Base-by-base conservation (phyloP, 2,329 filamentous ascomycete genomes). In the Pyricularia sp. region DNA sequence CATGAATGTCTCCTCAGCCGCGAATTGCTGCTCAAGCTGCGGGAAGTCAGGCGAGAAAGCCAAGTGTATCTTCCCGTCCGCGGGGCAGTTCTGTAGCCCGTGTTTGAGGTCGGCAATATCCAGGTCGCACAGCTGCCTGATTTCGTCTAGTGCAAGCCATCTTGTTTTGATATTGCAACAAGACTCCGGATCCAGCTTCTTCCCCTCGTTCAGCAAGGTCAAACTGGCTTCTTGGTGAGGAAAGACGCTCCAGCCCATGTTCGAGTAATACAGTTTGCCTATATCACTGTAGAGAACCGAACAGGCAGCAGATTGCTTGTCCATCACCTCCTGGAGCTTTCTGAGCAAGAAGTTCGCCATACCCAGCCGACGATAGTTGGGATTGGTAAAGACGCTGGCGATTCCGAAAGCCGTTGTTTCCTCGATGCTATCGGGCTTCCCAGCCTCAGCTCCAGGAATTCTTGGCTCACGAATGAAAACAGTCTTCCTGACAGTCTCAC, bases 201-300 rank as follows among this genome's bases (percentile, higher is more conserved):
- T 30, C 23, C 61, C 61, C 31, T 33, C 26, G n/a, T 58, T 59
- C 65, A 75, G 69, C 50, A 79, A 70, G 55, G 72, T 71, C 64
- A 81, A 73, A 14, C 77, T 77, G 1, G 78, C 73, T 69, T 80
- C 76, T 2, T 72, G 72, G 1, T 76, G 77, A 5, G 75, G 72
- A 66, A 76, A 74, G 2, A 76, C 73, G 25, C 72, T 69, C 79
- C 76, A 81, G 42, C 79, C 79, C 9, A 80, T 71, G 20, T 71
- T 71, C 42, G 74, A 70, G 68, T 78, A 80, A 70, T 78, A 76
- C 4, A 72, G 70, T n/a, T 74, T 72, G 42, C 76, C 73, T 36
- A 74, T 72, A 66, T 77, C 77, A 71, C 77, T 79, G 72, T 77
- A 80, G 31, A 81, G 70, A 12, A 77, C 73, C 65, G 77, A 79